A percentile compares a stretch with the other conserved stretches of the same genome.
These are phyloP conservation scores for Solanum corneliomulleri DNA, from an alignment of 257 asterid genomes.

Conservation along the genomic window DNA sequence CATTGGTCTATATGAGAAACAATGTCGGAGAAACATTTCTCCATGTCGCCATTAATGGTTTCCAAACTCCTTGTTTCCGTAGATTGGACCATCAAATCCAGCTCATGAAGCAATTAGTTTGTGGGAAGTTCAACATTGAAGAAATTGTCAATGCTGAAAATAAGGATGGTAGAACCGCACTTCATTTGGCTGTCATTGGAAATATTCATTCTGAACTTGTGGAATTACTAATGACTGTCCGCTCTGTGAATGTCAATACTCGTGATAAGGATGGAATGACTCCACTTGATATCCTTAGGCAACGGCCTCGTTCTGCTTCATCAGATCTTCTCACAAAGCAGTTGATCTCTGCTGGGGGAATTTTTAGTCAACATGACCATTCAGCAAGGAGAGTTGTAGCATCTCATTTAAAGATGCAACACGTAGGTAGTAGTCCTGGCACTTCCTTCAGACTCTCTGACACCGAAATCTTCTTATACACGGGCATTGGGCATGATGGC, in stretches of 20 bases:
- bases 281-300: slow-evolving; percentile 69
- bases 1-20: slow-evolving; percentile 35
- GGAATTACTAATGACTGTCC: slow-evolving; percentile 58
- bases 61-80: slow-evolving; percentile 79
- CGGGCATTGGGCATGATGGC: slow-evolving; percentile 53
- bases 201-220: slow-evolving; percentile 75
- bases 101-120: slow-evolving; percentile 52
- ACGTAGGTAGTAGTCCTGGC: slow-evolving; percentile 74
- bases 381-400: slow-evolving; percentile 65
- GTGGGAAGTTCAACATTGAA: slow-evolving; percentile 32
- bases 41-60: slow-evolving; percentile 69
- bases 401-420: slow-evolving; percentile 60
- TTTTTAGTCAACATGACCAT: slow-evolving; percentile 51
- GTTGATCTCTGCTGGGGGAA: slow-evolving; percentile 77
- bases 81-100: slow-evolving; percentile 66
- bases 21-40: slow-evolving; percentile 67
- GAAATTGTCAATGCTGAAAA: slow-evolving; percentile 43
- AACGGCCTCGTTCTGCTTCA: slow-evolving; percentile 53
- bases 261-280: slow-evolving; percentile 66
- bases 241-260: slow-evolving; percentile 46
- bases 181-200: slow-evolving; percentile 66
- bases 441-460: slow-evolving; percentile 77
- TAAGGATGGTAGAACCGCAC: slow-evolving; percentile 60
- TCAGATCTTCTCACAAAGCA: slow-evolving; percentile 57
- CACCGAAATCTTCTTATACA: slow-evolving; percentile 54